Percentiles rank a stretch among this genome's conserved stretches.
Evolutionary conservation across 1,139 yeast genomes (phyloP).

Genomic region (Saccharomyces uvarum): DNA sequence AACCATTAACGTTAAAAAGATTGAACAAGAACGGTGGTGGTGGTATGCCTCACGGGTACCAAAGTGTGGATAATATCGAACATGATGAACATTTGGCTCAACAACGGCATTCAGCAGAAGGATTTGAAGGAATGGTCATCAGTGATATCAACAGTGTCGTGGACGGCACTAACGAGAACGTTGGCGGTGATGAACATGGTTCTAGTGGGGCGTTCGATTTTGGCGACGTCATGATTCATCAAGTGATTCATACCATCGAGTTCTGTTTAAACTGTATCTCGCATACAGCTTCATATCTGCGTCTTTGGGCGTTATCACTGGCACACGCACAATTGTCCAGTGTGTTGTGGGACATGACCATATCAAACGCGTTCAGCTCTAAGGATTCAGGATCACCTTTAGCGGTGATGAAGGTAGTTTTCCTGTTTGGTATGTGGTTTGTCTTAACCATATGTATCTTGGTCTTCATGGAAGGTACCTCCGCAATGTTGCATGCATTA

Average conservation of each 20-base stretch:
- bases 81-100: slow-evolving; percentile 33
- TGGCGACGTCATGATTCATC: slow-evolving; percentile 73
- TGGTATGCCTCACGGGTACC: neutral
- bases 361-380: slow-evolving; percentile 47
- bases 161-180: slow-evolving; percentile 18
- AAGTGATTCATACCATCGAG: slow-evolving; percentile 72
- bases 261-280: slow-evolving; percentile 73
- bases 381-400: slow-evolving; percentile 30
- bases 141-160: slow-evolving; percentile 21
- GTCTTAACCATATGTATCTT: slow-evolving; percentile 62
- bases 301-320: slow-evolving; percentile 72
- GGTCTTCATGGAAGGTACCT: slow-evolving; percentile 80
- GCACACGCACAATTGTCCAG: slow-evolving; percentile 74
- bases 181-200: slow-evolving; percentile 35
- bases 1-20: slow-evolving; percentile 47
- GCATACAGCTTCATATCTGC: slow-evolving; percentile 69
- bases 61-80: slow-evolving; percentile 30
- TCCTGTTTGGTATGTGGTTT: slow-evolving; percentile 73
- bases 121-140: slow-evolving; percentile 30
- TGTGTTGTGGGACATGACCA: slow-evolving; percentile 74
- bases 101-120: slow-evolving; percentile 34
- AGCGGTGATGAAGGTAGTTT: slow-evolving; percentile 32
- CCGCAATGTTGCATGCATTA: slow-evolving; percentile 78
- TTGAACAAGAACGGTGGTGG: slow-evolving; percentile 19
- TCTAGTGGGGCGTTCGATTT: slow-evolving; percentile 48